These are phyloP conservation scores for Mycena metata DNA, from an alignment of 768 basidiomycete genomes.

Conservation along the genomic window DNA sequence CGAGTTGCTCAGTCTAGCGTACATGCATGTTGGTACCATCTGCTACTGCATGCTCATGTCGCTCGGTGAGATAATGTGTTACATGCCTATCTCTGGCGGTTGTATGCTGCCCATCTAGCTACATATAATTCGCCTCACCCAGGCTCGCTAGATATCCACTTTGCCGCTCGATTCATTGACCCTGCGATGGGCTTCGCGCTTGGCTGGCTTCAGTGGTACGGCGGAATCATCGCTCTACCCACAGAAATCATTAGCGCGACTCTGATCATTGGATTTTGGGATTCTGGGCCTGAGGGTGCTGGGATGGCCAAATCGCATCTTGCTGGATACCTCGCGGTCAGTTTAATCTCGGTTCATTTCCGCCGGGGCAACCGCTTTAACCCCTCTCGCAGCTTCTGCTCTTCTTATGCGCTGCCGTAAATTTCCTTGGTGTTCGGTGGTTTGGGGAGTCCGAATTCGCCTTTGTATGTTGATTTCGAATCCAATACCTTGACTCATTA, in stretches of 20 bases:
- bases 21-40: slow-evolving; percentile 57
- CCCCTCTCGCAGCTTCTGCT: slow-evolving; percentile 9
- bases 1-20: slow-evolving; percentile 50
- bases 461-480: slow-evolving; percentile 54
- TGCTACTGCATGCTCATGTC: slow-evolving; percentile 51
- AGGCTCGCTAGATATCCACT: slow-evolving; percentile 62
- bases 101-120: slow-evolving; percentile 1
- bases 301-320: slow-evolving; percentile 31
- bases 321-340: slow-evolving; percentile 26
- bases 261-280: slow-evolving; percentile 62
- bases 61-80: slow-evolving; percentile 54
- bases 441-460: slow-evolving; percentile 72
- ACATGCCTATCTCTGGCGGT: slow-evolving; percentile 37
- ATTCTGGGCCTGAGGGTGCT: slow-evolving; percentile 32
- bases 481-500: neutral
- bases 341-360: slow-evolving; percentile 38
- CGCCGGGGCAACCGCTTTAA: slow-evolving; percentile 18
- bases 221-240: slow-evolving; percentile 55
- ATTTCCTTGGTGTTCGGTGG: slow-evolving; percentile 57
- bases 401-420: slow-evolving; percentile 52
- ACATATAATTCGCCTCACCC: slow-evolving; percentile 33
- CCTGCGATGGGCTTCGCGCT: slow-evolving; percentile 59
- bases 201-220: slow-evolving; percentile 58
- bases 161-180: slow-evolving; percentile 68
- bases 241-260: slow-evolving; percentile 69